Evolutionary conservation across 2,329 filamentous ascomycete species (phyloP).

Genomic region (Fusarium pseudoanthophilum): DNA sequence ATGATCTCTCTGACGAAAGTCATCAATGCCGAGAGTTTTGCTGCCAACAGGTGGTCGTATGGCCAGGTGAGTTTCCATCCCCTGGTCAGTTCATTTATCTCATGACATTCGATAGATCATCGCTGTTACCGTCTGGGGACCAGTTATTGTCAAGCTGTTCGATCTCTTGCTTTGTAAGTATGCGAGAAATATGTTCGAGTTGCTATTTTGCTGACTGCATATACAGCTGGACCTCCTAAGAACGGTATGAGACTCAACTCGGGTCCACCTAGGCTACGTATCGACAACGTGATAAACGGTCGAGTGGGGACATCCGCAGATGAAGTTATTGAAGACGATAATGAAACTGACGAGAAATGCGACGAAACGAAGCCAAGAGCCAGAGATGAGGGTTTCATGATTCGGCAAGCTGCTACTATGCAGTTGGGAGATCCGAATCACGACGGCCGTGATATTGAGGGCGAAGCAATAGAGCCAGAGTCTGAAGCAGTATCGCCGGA

Average conservation of each 20-base stretch:
- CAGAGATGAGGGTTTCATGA: conserved; percentile 12
- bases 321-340: conserved; percentile 37
- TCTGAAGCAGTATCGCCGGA: conserved; percentile 4
- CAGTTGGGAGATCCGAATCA: conserved; percentile 1
- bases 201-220: conserved; percentile 33
- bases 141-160: conserved; percentile 54
- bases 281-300: conserved; percentile 54
- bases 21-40: conserved; percentile 51
- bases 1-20: conserved; percentile 51
- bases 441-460: background rate
- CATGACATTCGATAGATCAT: conserved; percentile 43
- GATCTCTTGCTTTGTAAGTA: conserved; percentile 52
- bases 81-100: background rate
- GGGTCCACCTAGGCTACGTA: conserved; percentile 52
- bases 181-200: background rate
- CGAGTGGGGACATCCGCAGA: conserved; percentile 43
- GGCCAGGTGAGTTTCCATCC: conserved; percentile 41
- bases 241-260: conserved; percentile 51
- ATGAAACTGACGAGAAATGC: conserved; percentile 34
- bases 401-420: conserved; percentile 12
- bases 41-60: conserved; percentile 50
- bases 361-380: conserved; percentile 14
- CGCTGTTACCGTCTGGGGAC: conserved; percentile 53
- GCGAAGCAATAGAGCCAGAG: conserved; percentile 1
- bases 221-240: conserved; percentile 51